Base-by-base conservation (phyloP, 192 early-diverging fungal species). In the Coemansia brasiliensis region DNA sequence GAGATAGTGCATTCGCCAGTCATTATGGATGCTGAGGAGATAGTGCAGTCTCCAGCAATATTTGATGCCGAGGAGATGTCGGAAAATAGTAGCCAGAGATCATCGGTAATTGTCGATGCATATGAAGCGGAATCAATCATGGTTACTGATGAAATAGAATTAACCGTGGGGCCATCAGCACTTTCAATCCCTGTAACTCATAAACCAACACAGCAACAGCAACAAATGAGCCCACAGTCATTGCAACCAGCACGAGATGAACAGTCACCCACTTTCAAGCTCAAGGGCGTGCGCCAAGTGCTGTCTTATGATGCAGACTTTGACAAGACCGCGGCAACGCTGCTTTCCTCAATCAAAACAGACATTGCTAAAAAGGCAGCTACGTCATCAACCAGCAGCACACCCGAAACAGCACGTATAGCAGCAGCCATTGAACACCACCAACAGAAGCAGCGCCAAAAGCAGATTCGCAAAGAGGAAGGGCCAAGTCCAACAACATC, bases 231-330 rank as follows among this genome's bases (percentile, higher is more conserved):
- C 25, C 32, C n/a, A 44, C 38, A 24, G 49, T 17, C 59, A 61
- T 35, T 35, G 6, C 24, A 49, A 15, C 32, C 32, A 7, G 32
- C 32, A 1, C 26, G 26, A 24, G 40, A 49, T 8, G 39, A 40
- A 18, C 37, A 39, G 18, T 76, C 69, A 25, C 50, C 68, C 2
- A 56, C 61, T 1, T 79, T 79, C 61, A 68, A 57, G 35, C 59
- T 79, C 37, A 79, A 68, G 62, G 76, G 69, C 10, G 66, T 79
- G 39, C 69, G 76, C 1, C 76, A 72, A n/a, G 66, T 79, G 45
- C 54, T 72, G 2, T 69, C 76, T 15, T 69, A 65, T 20, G 69
- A 70, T 7, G 59, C 65, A 0, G 76, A 79, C 20, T 72, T 79
- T 44, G 76, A 79, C 59, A 68, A 69, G 56, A 72, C 69, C 8